These are phyloP conservation scores for Pseudozyma hubeiensis DNA, from an alignment of 1,284 basidiomycete species.

Conservation along the genomic window DNA sequence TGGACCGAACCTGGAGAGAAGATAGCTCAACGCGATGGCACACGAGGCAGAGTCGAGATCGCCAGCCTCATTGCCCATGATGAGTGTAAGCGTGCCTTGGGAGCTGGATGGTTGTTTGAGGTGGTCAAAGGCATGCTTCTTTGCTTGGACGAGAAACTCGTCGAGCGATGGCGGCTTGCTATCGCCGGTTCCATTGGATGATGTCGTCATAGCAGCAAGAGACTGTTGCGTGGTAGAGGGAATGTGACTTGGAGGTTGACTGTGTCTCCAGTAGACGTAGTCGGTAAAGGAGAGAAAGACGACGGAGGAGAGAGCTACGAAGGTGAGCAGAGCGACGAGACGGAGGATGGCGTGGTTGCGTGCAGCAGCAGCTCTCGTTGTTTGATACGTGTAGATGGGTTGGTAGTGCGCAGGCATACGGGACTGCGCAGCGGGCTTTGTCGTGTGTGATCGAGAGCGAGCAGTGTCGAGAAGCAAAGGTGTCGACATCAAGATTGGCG, in stretches of 20 bases:
- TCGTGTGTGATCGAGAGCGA: background rate
- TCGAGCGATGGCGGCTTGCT: constrained; percentile 10
- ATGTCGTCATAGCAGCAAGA: background rate
- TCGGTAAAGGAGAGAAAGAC: constrained; percentile 36
- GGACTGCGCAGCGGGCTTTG: background rate
- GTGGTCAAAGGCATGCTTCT: constrained; percentile 27
- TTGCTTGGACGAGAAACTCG: constrained; percentile 27
- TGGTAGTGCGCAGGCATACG: constrained; percentile 35
- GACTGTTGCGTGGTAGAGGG: background rate
- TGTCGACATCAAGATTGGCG: background rate
- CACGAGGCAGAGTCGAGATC: constrained; percentile 65
- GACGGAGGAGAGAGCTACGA: constrained; percentile 34
- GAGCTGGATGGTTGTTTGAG: constrained; percentile 19
- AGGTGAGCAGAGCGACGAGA: constrained; percentile 27
- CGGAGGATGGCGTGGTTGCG: constrained; percentile 29
- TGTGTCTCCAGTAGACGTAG: constrained; percentile 22
- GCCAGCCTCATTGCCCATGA: constrained; percentile 67
- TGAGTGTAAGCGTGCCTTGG: constrained; percentile 36
- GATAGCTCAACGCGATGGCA: constrained; percentile 59
- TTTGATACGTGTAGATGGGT: constrained; percentile 34
- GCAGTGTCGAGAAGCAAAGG: background rate
- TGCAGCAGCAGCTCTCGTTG: constrained; percentile 18
- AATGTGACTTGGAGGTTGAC: constrained; percentile 4
- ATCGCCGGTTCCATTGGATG: constrained; percentile 2
- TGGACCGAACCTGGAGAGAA: constrained; percentile 50